Evolutionary conservation across 2,329 filamentous ascomycete species (phyloP).

Genomic region (Coniosporium uncinatum): DNA sequence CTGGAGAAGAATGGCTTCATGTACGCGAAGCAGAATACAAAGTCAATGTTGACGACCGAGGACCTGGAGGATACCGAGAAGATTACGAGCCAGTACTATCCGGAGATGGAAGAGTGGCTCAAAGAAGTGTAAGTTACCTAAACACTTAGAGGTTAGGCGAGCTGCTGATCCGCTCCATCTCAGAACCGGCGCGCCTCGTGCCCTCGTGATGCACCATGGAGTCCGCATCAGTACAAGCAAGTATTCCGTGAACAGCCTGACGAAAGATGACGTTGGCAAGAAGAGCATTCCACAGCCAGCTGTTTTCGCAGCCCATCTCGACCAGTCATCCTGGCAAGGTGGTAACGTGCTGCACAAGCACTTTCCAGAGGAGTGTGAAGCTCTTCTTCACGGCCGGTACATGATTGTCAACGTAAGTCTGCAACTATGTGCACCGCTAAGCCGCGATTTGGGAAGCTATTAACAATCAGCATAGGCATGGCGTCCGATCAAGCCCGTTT

Average conservation of each 20-base stretch:
- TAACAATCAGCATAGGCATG: constrained; percentile 3
- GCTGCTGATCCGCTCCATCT: background rate
- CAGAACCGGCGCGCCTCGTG: constrained; percentile 5
- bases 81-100: constrained; percentile 5
- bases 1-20: constrained; percentile 7
- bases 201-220: constrained; percentile 3
- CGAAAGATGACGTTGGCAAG: background rate
- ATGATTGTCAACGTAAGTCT: constrained; percentile 6
- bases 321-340: constrained; percentile 4
- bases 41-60: constrained; percentile 1
- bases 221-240: constrained; percentile 1
- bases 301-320: constrained; percentile 4
- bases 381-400: constrained; percentile 2
- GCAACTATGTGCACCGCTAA: no score
- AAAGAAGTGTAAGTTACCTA: constrained; percentile 3
- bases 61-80: constrained; percentile 5
- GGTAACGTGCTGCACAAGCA: constrained; percentile 3
- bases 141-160: background rate
- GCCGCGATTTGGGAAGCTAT: no score
- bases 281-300: background rate
- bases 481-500: constrained; percentile 8
- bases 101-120: constrained; percentile 6
- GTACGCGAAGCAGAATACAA: constrained; percentile 2
- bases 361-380: constrained; percentile 3
- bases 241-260: background rate